Evolutionary conservation across 352 stramenopile species (phyloP), one percentile per base, ranked within the genome.

Genomic region (Saprolegnia diclina): DNA sequence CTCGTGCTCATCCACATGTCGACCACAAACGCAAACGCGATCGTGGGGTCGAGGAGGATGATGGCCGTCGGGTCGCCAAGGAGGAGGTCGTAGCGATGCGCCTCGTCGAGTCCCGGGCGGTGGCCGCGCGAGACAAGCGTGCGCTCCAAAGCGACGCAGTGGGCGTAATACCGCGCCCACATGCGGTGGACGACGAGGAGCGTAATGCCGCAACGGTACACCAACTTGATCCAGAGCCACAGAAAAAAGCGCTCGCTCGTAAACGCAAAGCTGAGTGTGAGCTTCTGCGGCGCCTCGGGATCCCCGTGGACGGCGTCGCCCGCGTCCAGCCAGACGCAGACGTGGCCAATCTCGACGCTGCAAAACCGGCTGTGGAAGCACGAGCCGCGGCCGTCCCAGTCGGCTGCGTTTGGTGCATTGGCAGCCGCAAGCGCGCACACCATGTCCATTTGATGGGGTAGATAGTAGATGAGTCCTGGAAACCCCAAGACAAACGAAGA

Each of bases 201-300:
- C 14, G 52, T 57, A 14, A 57, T 16, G 7, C 9, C 52, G 16
- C 7, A 14, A 38, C 52, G 52, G 32, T 38, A 57, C 7, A 57
- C 16, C 7, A 57, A 16, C 16, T 57, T 57, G 32, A 29, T 38
- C 52, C 52, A 57, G 32, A 57, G 52, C 52, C 52, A 57, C 52
- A 7, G 7, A 29, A 57, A 38, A 16, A 38, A 57, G 7, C 22
- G 22, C 7, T 16, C 22, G 22, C 52, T 16, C 52, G 32, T 38
- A 14, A 57, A 38, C 7, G 52, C 52, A 16, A 38, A 29, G 7
- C 7, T 38, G 7, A 57, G 7, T 14, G 52, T 57, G 7, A 57
- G 7, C 38, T 45, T 57, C 7, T 16, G 7, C 22, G 7, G 9
- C 7, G 52, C 22, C 7, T 7, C 14, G 22, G 9, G 32, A 16